These are phyloP conservation scores for Anthostomella pinea DNA, from an alignment of 2,329 filamentous ascomycete species.

Conservation along the genomic window DNA sequence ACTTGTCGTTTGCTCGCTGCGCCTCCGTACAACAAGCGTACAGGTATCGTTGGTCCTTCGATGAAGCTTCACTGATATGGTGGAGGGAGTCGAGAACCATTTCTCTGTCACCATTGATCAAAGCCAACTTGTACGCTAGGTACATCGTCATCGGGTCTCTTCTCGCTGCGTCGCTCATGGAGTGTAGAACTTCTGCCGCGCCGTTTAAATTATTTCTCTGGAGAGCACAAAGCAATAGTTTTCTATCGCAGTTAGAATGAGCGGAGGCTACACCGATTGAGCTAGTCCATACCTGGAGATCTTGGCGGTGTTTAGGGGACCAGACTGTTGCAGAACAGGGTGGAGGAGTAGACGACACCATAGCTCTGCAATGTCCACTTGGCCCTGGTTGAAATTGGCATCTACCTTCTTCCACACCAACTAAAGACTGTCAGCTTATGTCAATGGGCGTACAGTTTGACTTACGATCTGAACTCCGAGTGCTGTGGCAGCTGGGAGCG, in stretches of 20 bases:
- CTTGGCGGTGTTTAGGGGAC: conserved; percentile 64
- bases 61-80: conserved; percentile 50
- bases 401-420: conserved; percentile 82
- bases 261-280: neutral
- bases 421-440: conserved; percentile 39
- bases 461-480: conserved; percentile 66
- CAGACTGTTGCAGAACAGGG: conserved; percentile 61
- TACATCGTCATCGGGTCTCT: conserved; percentile 67
- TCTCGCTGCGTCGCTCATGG: conserved; percentile 57
- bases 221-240: conserved; percentile 68
- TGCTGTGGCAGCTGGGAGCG: conserved; percentile 59
- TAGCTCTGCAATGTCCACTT: conserved; percentile 53
- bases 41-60: conserved; percentile 60
- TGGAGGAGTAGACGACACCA: conserved; percentile 75
- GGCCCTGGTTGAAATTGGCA: conserved; percentile 47
- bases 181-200: conserved; percentile 53
- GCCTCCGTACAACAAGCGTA: conserved; percentile 81
- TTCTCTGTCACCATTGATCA: conserved; percentile 56
- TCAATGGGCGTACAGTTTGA: neutral
- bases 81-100: conserved; percentile 63
- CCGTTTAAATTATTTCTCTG: conserved; percentile 51
- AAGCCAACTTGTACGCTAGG: conserved; percentile 70
- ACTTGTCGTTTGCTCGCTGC: conserved; percentile 60
- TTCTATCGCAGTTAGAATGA: conserved; percentile 48
- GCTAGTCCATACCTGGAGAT: conserved; percentile 54